Base-by-base conservation (phyloP, 768 basidiomycete species). In the Pholiota molesta region DNA sequence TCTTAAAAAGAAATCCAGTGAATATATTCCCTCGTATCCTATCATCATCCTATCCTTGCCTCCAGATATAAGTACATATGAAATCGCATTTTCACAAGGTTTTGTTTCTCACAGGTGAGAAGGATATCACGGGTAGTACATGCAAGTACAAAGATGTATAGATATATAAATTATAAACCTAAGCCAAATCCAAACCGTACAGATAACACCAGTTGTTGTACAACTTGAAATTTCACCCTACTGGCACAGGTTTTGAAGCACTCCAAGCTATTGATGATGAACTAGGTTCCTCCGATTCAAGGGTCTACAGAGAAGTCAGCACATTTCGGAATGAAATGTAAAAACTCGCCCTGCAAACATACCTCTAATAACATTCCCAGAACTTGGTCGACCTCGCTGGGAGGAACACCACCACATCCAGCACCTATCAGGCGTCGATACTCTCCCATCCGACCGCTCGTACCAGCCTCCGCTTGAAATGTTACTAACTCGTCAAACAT, bases 401-500 rank as follows among this genome's bases (percentile, higher is more conserved):
- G 86, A 2, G 90, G 85, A 31, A 95, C 84, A 0, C 93, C 91
- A 23, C 94, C 94, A 76, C 94, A 97, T 0, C 94, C 95, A 16
- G 94, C 89, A 33, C 91, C 90, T 68, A 99, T 95, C 55, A 99
- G 74, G 64, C 89, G 81, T 67, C 95, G 80, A 73, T 98, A 99
- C 66, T 96, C 91, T 5, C 84, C 81, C 88, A 99, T 96, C 64
- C 89, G 82, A 42, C 92, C 93, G 31, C 90, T 88, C 0, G 95
- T 97, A 5, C 96, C 96, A 0, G 92, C 89, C 74, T 96, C 94
- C 19, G 93, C 90, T 72, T 95, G 92, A 75, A 92, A 89, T 31
- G 81, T 83, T 11, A 91, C 91, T 65, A 93, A 80, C 61, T 86
- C 85, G 53, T 90, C 88, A 66, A 97, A 94, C 62, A 86, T 79